These are phyloP conservation scores for Claviceps spartinae DNA, from an alignment of 2,329 filamentous ascomycete species.

Conservation along the genomic window DNA sequence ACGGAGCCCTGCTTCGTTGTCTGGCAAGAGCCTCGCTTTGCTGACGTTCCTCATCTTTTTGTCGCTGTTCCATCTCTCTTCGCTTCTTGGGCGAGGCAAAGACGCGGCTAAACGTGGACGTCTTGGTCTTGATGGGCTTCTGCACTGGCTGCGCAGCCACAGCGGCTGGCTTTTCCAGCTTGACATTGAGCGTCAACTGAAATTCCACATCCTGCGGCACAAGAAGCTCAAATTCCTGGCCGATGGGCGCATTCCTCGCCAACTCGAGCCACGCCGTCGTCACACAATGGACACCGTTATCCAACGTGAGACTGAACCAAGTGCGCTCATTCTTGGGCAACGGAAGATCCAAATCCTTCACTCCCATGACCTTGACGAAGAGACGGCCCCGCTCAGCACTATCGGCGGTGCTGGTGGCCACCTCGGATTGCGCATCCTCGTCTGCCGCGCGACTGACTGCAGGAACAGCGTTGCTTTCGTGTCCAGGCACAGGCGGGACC, in stretches of 20 bases:
- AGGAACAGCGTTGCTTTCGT: conserved; percentile 62
- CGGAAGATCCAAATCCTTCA: conserved; percentile 88
- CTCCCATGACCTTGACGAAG: conserved; percentile 97
- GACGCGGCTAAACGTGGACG: conserved; percentile 80
- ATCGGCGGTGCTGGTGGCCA: conserved; percentile 53
- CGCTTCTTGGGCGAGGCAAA: conserved; percentile 94
- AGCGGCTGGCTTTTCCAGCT: conserved; percentile 69
- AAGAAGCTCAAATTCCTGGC: conserved; percentile 95
- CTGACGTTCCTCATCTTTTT: conserved; percentile 63
- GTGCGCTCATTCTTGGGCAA: conserved; percentile 81
- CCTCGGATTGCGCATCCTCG: conserved; percentile 45
- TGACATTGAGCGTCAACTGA: conserved; percentile 91
- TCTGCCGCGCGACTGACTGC: conserved; percentile 55
- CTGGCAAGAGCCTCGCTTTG: conserved; percentile 52
- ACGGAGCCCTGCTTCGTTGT: conserved; percentile 49
- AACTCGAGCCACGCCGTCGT: conserved; percentile 93
- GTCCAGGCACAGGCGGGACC: conserved; percentile 73
- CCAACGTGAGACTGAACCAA: conserved; percentile 92
- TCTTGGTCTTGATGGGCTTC: conserved; percentile 57
- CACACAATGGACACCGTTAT: conserved; percentile 95
- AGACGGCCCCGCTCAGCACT: conserved; percentile 77
- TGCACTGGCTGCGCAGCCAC: conserved; percentile 36
- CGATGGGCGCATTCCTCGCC: conserved; percentile 82
- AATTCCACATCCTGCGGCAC: conserved; percentile 98
- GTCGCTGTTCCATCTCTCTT: conserved; percentile 78